These are phyloP conservation scores for Sporothrix variecibatus DNA, from an alignment of 2,329 filamentous ascomycete species.

Conservation along the genomic window DNA sequence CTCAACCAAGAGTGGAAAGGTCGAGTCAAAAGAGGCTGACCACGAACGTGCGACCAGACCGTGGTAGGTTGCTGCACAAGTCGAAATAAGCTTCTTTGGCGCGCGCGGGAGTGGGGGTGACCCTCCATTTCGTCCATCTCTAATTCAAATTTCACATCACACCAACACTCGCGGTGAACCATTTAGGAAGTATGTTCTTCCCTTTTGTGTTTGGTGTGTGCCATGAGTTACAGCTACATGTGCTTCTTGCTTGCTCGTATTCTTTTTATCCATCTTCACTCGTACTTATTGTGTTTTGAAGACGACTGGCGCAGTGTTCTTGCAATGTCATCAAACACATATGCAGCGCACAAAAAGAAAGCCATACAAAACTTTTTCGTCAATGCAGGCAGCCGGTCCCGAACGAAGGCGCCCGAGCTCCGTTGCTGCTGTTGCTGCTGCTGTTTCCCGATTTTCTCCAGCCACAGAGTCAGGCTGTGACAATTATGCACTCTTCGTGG, in stretches of 20 bases:
- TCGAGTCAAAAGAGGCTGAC: neutral
- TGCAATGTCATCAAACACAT: no score
- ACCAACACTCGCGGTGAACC: neutral
- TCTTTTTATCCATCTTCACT: neutral
- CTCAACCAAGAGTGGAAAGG: neutral
- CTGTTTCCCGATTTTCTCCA: neutral
- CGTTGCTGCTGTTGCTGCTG: no score
- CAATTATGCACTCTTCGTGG: neutral
- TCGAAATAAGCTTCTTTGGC: conserved; percentile 3
- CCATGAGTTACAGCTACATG: no score
- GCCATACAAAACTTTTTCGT: no score
- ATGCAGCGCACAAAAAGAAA: no score
- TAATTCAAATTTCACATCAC: no score
- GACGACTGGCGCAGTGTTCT: no score
- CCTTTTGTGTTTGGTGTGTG: neutral
- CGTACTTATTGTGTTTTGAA: no score
- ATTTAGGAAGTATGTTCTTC: neutral
- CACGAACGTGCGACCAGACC: no score
- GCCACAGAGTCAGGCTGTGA: neutral
- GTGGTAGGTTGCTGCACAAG: neutral
- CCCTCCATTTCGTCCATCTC: no score
- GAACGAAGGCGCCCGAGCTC: neutral
- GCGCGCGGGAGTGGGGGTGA: neutral
- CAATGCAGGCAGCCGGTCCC: neutral
- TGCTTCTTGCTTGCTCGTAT: neutral